Conservation (phyloP, 73 alveolate species). For the Durusdinium trenchii region DNA sequence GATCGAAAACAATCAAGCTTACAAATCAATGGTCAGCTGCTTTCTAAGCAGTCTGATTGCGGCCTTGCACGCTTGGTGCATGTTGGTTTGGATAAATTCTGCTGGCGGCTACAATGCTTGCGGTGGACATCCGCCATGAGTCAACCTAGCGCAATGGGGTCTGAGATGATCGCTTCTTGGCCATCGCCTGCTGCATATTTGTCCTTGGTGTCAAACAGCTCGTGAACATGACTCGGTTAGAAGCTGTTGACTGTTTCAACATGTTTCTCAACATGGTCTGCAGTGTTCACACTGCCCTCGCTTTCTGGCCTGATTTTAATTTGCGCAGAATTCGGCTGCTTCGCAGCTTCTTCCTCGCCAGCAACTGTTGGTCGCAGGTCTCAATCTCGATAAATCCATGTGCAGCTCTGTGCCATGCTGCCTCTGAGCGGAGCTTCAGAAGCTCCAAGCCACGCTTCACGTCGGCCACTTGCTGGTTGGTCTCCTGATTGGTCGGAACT, state of each 20-base stretch:
- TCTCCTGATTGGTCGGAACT: constrained; percentile 10
- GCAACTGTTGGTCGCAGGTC: not conserved
- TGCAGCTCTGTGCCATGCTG: not conserved
- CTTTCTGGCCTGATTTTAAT: constrained; percentile 74
- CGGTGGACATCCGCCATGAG: too few relatives aligned
- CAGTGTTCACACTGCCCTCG: too few relatives aligned
- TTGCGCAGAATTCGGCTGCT: constrained; percentile 94
- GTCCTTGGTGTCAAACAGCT: not conserved
- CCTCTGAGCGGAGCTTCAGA: constrained; percentile 79
- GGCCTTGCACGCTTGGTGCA: too few relatives aligned
- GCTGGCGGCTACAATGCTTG: too few relatives aligned
- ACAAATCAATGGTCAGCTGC: too few relatives aligned
- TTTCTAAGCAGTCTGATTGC: too few relatives aligned
- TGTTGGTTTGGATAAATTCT: too few relatives aligned
- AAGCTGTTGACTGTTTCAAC: not conserved
- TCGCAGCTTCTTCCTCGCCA: constrained; percentile 70
- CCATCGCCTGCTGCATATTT: constrained; percentile 91
- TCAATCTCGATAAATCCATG: not conserved
- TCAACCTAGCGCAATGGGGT: not conserved
- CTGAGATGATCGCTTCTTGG: constrained; percentile 33
- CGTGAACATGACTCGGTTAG: not conserved
- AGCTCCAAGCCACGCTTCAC: constrained; percentile 92
- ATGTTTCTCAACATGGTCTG: too few relatives aligned
- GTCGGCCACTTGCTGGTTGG: constrained; percentile 92
- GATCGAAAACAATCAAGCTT: too few relatives aligned